Evolutionary conservation across 495 filamentous ascomycete genomes (phyloP), one percentile per base, ranked within the genome.

Genomic region (Neurospora sp.): DNA sequence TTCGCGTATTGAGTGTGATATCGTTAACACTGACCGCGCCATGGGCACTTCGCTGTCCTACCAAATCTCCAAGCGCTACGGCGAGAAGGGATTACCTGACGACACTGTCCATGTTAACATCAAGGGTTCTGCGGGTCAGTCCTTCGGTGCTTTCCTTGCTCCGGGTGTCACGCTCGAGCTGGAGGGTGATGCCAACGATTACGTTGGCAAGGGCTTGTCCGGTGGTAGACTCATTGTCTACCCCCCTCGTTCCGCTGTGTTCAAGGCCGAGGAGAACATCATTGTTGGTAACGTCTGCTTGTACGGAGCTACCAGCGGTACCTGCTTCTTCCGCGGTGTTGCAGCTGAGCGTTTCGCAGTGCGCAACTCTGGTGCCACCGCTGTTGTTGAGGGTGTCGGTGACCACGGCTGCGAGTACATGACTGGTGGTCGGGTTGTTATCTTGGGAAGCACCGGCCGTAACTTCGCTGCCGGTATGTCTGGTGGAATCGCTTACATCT

Each of bases 381-480:
- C 96, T 39, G 93, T 99, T 75, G 95, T 98, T 75, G 96, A 99
- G 84, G 96, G 96, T 82, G 90, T 97, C 71, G 96, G 96, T 86
- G 96, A 99, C 81, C 96, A 99, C 80, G 94, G 95, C 68, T 98
- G 95, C 80, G 96, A 99, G 85, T 99, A 99, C 88, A 99, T 99
- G 96, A 99, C 96, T 73, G 96, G 96, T 78, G 96, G 96, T 78
- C 93, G 96, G 80, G 89, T 98, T 44, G 84, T 99, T 72, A 86
- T 96, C 73, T 87, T 99, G 65, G 96, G 96, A 72, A 89, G 90
- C 77, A 97, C 93, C 77, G 96, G 96, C n/a, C 96, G 96, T 74
- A 99, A 99, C 87, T 99, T 99, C 78, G 96, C 96, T 78, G 96
- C 96, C 72, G 96, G 96, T 85, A 99, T 99, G 96, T 98, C 94